These are phyloP conservation scores for Epichloe scottii DNA, from an alignment of 2,329 filamentous ascomycete genomes.

Conservation along the genomic window DNA sequence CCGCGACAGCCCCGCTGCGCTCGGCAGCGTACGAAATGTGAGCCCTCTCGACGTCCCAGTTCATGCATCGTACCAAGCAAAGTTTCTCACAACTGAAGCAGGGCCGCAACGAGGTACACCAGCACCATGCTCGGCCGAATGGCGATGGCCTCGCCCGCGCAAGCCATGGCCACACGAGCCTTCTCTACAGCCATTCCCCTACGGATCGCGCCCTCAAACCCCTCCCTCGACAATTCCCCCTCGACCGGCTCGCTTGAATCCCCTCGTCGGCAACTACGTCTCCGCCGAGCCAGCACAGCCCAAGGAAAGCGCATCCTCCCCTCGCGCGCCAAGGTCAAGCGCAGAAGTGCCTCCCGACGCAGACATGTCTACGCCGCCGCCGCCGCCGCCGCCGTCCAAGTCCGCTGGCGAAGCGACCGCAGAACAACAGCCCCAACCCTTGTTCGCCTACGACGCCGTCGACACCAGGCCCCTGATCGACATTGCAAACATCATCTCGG, in stretches of 20 bases:
- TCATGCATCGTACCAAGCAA: not conserved
- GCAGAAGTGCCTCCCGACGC: slow-evolving; percentile 4
- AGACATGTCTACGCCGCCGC: slow-evolving; percentile 10
- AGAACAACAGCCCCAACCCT: not conserved
- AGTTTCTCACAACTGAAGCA: slow-evolving; percentile 2
- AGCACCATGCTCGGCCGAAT: slow-evolving; percentile 20
- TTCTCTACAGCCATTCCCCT: slow-evolving; percentile 22
- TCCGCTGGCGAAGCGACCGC: not conserved
- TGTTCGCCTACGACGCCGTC: slow-evolving; percentile 10
- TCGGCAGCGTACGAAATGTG: slow-evolving; percentile 11
- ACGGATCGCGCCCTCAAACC: slow-evolving; percentile 10
- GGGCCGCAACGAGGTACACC: slow-evolving; percentile 18
- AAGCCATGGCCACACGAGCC: slow-evolving; percentile 11
- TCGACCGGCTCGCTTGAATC: slow-evolving; percentile 14
- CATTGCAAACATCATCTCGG: slow-evolving; percentile 23
- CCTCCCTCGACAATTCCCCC: slow-evolving; percentile 3
- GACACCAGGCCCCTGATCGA: slow-evolving; percentile 15
- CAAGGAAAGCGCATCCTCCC: not conserved
- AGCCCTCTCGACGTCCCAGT: not conserved
- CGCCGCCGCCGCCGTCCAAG: slow-evolving; percentile 1
- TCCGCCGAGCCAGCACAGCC: slow-evolving; percentile 8
- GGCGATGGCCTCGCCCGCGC: slow-evolving; percentile 11
- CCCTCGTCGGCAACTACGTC: slow-evolving; percentile 18
- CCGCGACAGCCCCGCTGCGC: not conserved
- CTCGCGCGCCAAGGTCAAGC: slow-evolving; percentile 1